A percentile compares a stretch with the other conserved stretches of the same genome.
These are phyloP conservation scores for Cordyceps fumosorosea DNA, from an alignment of 2,329 filamentous ascomycete species.

Conservation along the genomic window DNA sequence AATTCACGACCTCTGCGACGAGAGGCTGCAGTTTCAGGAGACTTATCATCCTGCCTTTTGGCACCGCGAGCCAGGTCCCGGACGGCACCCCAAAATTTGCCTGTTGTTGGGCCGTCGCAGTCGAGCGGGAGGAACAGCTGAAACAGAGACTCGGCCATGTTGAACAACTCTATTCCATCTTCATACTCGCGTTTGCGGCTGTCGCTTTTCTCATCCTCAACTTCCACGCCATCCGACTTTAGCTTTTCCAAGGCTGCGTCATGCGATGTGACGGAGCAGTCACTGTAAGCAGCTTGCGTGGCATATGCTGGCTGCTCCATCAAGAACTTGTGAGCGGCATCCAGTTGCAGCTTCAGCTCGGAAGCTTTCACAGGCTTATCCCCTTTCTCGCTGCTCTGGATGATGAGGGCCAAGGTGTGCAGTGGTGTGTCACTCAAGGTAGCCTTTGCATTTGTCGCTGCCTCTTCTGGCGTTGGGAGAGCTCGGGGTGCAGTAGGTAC, in stretches of 20 bases:
- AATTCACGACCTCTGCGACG: background rate
- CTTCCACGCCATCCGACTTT: slow-evolving; percentile 18
- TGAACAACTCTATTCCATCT: slow-evolving; percentile 32
- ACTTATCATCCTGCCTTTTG: slow-evolving; percentile 17
- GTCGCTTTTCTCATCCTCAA: slow-evolving; percentile 21
- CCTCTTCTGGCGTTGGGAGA: background rate
- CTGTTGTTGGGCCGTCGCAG: slow-evolving; percentile 30
- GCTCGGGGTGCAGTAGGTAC: background rate
- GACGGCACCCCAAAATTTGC: slow-evolving; percentile 40
- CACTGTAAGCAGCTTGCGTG: slow-evolving; percentile 24
- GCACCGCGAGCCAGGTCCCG: slow-evolving; percentile 19
- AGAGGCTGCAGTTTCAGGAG: slow-evolving; percentile 10
- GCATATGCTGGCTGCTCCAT: slow-evolving; percentile 21
- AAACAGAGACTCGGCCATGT: slow-evolving; percentile 33
- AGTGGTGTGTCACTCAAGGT: background rate
- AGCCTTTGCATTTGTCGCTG: background rate
- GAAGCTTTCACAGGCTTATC: slow-evolving; percentile 11
- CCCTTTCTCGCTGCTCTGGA: slow-evolving; percentile 2
- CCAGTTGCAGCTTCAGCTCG: slow-evolving; percentile 20
- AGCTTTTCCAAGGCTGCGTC: slow-evolving; percentile 21
- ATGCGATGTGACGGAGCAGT: slow-evolving; percentile 19
- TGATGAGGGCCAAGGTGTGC: slow-evolving; percentile 5
- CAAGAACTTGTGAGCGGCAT: slow-evolving; percentile 23
- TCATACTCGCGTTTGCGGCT: slow-evolving; percentile 24
- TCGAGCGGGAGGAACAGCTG: slow-evolving; percentile 35